Base-by-base conservation (phyloP, 805 yeast genomes). In the Tetrapisispora taiwanensis region DNA sequence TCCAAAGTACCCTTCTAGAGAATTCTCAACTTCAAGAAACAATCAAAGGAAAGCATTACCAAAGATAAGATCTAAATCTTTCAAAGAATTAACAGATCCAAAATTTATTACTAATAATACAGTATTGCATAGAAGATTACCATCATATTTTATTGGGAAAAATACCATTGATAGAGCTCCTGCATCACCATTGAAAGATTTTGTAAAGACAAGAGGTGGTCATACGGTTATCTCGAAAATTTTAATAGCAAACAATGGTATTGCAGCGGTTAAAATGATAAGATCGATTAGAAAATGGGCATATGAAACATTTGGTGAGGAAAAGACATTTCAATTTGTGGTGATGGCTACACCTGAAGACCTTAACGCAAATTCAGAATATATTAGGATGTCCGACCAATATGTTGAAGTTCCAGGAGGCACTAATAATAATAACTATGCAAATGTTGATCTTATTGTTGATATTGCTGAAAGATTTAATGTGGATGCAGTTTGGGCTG, bases 261-360 rank as follows among this genome's bases (percentile, higher is more conserved):
- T 92, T 63, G 98, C 95, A 17, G 99, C 99, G 39, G 98, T 92
- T 46, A 92, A 92, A 66, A 97, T 90, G 70, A 94, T 92, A 64
- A 77, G 99, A 58, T 86, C 95, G 8, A 89, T 92, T 35, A 79
- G 98, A 68, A 92, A 90, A 73, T 92, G 99, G 99, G 90, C 98
- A 19, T 92, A 92, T 67, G 97, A 92, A 66, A 88, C 97, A 12
- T 92, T 92, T 69, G 95, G 95, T 50, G 81, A 94, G 60, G 97
- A 92, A 66, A 76, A 84, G 60, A 87, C 95, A 45, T 84, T 92
- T 52, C 86, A 84, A 56, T 94, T 92, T 63, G 92, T 90, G 30
- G 97, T 85, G 32, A 92, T 92, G 99, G 97, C 98, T 47, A 92
- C 99, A 18, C 98, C 98, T 13, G 99, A 92, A 66, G 99, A 92